Base-by-base conservation (phyloP, 2,329 filamentous ascomycete species). In the Trichoderma atroviride region DNA sequence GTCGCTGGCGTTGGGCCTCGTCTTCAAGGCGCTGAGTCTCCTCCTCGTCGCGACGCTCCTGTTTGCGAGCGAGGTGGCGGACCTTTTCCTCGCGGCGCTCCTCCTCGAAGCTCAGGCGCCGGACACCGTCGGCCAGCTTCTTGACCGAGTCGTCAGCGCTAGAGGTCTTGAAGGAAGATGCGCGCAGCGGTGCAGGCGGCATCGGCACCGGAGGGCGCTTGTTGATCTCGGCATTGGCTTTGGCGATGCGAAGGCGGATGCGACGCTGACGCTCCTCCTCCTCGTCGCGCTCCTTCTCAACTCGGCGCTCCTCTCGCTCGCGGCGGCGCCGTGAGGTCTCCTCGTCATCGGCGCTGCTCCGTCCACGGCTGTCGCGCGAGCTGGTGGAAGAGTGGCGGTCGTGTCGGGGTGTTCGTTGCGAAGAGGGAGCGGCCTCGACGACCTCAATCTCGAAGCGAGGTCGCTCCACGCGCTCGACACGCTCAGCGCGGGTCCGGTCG, bases 221-320 rank as follows among this genome's bases (percentile, higher is more conserved):
- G 69, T 79, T 76, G 65, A 85, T 85, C 68, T 79, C 78, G 37
- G 78, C 78, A 65, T 85, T 85, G 67, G 81, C 80, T 68, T 77
- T 77, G 10, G 77, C 78, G 67, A 84, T 83, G 72, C 79, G 78
- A 10, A 74, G 71, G 35, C 75, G 75, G 3, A 79, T 72, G 37
- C 70, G 72, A 31, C 72, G 70, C 33, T 75, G 73, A 40, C 76
- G 76, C 6, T 76, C 71, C 60, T 75, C 74, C 24, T 74, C 70
- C 69, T 79, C 75, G 22, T 75, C 72, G 3, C 74, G 73, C 35
- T 76, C 74, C 19, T 77, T 68, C 47, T 71, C 68, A 50, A 35
- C 71, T 29, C 65, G 69, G 37, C 72, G 68, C 35, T 77, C 75
- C 47, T 77, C 76, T 50, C 74, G 70, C 29, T 72, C 68, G 56